Base-by-base conservation (phyloP, 192 early-diverging fungal genomes). In the Umbelopsis ramanniana region DNA sequence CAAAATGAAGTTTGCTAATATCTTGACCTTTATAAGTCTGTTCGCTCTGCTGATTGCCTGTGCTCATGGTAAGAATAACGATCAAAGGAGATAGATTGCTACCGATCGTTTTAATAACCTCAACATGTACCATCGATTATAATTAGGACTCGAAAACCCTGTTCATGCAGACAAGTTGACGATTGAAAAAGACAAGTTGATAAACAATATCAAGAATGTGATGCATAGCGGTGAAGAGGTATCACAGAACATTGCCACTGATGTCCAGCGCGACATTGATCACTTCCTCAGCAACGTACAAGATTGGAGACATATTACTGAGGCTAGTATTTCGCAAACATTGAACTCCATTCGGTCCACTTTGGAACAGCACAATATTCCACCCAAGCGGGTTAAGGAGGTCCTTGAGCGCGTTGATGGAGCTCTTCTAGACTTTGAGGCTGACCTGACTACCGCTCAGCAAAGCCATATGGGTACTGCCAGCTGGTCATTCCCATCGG, bases 231-330 rank as follows among this genome's bases (percentile, higher is more conserved):
- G 57, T 3, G 57, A 63, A 37, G 15, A 63, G 14, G 15, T 63
- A 12, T 63, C 57, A n/a, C 14, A 63, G 11, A 37, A 22, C 1
- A 26, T 63, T 29, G 35, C 17, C 19, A 35, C 23, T 17, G n/a
- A 33, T 17, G 57, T 63, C 12, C 10, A 63, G 33, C 26, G 26
- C 12, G 57, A 63, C 5, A 17, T 63, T 37, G 29, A 63, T 3
- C 57, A 26, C 14, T 63, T 63, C 7, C 26, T 63, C 3, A 29
- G 9, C 57, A 63, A 63, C 29, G 57, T 63, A 11, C 57, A 63
- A 19, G 57, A 63, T 37, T 63, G 57, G 57, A 63, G 57, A 63
- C 57, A 63, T 63, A 63, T 63, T 26, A 63, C 57, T 17, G 57
- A 63, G 57, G 57, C 57, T 29, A 63, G 57, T 19, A 63, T 63